Percentiles rank a stretch among this genome's conserved stretches.
These are phyloP conservation scores for Xylariaceae sp. DNA, from an alignment of 2,329 filamentous ascomycete genomes.

Conservation along the genomic window DNA sequence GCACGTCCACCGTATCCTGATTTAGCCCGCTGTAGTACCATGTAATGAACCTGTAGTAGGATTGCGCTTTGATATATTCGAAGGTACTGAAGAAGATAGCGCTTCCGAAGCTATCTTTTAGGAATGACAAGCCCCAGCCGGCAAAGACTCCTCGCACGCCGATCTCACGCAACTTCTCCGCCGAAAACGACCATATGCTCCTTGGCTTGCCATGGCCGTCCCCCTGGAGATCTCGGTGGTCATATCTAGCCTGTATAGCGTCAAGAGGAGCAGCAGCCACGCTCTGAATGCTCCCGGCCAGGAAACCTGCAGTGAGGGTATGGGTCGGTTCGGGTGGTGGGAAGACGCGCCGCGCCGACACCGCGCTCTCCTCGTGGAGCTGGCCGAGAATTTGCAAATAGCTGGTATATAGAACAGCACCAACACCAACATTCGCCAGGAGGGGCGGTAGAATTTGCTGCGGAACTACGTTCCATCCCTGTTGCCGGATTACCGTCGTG, in stretches of 20 bases:
- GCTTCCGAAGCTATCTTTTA: conserved; percentile 66
- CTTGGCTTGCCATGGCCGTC: conserved; percentile 43
- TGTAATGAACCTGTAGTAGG: conserved; percentile 66
- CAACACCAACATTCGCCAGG: conserved; percentile 69
- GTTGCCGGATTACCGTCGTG: conserved; percentile 60
- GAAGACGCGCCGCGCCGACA: conserved; percentile 58
- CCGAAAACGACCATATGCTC: conserved; percentile 71
- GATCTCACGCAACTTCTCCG: conserved; percentile 65
- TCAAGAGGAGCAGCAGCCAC: conserved; percentile 70
- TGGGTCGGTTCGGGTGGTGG: conserved; percentile 61
- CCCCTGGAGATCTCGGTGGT: conserved; percentile 47
- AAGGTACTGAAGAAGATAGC: conserved; percentile 72
- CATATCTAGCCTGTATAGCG: conserved; percentile 69
- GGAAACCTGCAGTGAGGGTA: conserved; percentile 66
- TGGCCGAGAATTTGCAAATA: conserved; percentile 66
- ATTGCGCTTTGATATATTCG: conserved; percentile 71
- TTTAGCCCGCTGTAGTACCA: conserved; percentile 63
- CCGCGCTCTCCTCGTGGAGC: conserved; percentile 61
- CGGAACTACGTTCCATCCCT: conserved; percentile 70
- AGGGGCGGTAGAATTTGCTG: conserved; percentile 74
- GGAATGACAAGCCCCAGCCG: conserved; percentile 64
- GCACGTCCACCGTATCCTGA: conserved; percentile 47
- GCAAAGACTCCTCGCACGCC: conserved; percentile 69
- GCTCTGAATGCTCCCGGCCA: conserved; percentile 67
- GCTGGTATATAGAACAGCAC: conserved; percentile 69